Evolutionary conservation across 106 monocot genomes (phyloP), one percentile per base, ranked within the genome.

Genomic region (Dendrobium chrysotoxum): DNA sequence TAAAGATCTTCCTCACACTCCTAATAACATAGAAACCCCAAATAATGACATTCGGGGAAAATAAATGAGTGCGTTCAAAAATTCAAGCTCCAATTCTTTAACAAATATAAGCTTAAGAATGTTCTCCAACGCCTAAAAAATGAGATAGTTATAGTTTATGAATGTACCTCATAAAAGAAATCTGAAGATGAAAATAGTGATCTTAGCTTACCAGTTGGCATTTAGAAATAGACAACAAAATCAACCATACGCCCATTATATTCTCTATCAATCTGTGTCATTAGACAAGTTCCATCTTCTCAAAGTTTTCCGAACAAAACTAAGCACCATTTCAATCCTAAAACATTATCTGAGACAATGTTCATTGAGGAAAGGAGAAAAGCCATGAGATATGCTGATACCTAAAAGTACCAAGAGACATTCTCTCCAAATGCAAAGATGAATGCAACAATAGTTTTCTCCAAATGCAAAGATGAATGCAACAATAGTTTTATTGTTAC

Each of bases 311-410:
- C 2, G 53, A 11, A 25, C 53, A 2, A 45, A 50, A 5, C 26
- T 77, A 53, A 77, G 53, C 77, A 77, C 77, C 4, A 53, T 53
- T 77, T 40, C 7, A 75, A 42, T 3, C 31, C 10, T 77, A 53
- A 50, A 25, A 77, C 12, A 73, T 73, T 73, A 73, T 21, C 21
- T 44, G 75, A 45, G 75, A 0, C 75, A 40, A 44, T 75, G 12
- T 6, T 18, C 23, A 20, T 21, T 75, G 25, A 75, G 39, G 30
- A 75, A 75, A 44, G 42, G 11, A 41, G 2, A 28, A 17, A 75
- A 39, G 74, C 74, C 21, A 71, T 71, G 28, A 71, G 70, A 26
- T 10, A 40, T 40, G 70, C 6, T 2, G 26, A 5, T 40, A 40
- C 5, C 5, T 71, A 13, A 16, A 28, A 30, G 44, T 17, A 41